Evolutionary conservation across 1,139 yeast species (phyloP).

Genomic region (Scheffersomyces illinoinensis): DNA sequence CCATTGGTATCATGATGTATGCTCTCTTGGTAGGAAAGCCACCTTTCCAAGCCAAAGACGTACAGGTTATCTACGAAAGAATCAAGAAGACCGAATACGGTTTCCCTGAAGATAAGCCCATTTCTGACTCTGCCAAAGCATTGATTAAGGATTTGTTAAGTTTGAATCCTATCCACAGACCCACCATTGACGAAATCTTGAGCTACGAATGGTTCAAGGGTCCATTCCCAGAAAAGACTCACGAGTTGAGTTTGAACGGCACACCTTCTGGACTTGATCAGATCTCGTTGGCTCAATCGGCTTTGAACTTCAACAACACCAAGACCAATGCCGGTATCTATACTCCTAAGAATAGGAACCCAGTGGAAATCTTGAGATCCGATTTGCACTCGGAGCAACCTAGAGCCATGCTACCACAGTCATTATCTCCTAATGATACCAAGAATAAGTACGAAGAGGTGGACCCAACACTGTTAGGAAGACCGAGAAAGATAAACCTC

Average conservation of each 20-base stretch:
- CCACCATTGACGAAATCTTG: slow-evolving; percentile 75
- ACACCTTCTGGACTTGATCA: slow-evolving; percentile 60
- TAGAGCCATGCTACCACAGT: slow-evolving; percentile 74
- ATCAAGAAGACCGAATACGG: slow-evolving; percentile 80
- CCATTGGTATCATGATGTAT: slow-evolving; percentile 92
- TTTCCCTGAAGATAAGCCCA: slow-evolving; percentile 74
- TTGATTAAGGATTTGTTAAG: slow-evolving; percentile 73
- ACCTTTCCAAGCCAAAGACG: slow-evolving; percentile 96
- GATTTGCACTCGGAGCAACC: slow-evolving; percentile 74
- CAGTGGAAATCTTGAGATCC: slow-evolving; percentile 68
- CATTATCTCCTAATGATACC: slow-evolving; percentile 91
- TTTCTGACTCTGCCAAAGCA: slow-evolving; percentile 69
- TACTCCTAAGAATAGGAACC: slow-evolving; percentile 54
- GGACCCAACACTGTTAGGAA: slow-evolving; percentile 40
- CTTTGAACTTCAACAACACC: slow-evolving; percentile 66
- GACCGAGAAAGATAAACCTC: slow-evolving; percentile 42
- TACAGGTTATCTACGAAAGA: slow-evolving; percentile 88
- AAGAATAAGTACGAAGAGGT: slow-evolving; percentile 84
- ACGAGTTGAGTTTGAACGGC: slow-evolving; percentile 57
- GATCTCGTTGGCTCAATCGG: slow-evolving; percentile 62
- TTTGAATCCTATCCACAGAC: slow-evolving; percentile 80
- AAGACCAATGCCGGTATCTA: slow-evolving; percentile 67
- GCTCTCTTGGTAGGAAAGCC: slow-evolving; percentile 92
- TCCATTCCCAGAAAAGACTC: slow-evolving; percentile 74
- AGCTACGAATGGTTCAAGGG: slow-evolving; percentile 86